Conservation (phyloP, 2,329 filamentous ascomycete genomes). For the Fusarium albidum region DNA sequence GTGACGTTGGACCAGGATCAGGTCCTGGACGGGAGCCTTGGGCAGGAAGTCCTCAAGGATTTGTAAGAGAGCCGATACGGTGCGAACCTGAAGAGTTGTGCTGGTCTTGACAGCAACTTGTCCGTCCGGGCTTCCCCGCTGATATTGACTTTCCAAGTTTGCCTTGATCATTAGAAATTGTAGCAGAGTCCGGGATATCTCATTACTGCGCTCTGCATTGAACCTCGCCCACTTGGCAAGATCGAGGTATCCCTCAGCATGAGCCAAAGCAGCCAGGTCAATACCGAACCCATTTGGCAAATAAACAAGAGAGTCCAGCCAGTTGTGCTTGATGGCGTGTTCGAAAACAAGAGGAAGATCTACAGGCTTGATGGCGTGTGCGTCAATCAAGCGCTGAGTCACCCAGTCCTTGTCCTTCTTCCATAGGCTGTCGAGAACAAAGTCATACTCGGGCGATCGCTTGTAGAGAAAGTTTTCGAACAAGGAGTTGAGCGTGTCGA, state of each 20-base stretch:
- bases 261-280: constrained; percentile 85
- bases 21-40: constrained; percentile 67
- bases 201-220: constrained; percentile 70
- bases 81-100: constrained; percentile 83
- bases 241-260: constrained; percentile 82
- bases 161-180: constrained; percentile 89
- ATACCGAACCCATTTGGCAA: constrained; percentile 85
- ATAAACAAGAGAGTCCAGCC: constrained; percentile 83
- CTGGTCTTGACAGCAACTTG: constrained; percentile 66
- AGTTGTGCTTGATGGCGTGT: constrained; percentile 81
- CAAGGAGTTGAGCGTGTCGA: constrained; percentile 77
- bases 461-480: constrained; percentile 87
- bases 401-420: constrained; percentile 90
- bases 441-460: constrained; percentile 79
- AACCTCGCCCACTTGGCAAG: constrained; percentile 81
- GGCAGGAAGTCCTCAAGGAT: constrained; percentile 78
- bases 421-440: constrained; percentile 92
- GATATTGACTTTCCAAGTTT: constrained; percentile 77
- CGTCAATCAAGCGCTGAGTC: constrained; percentile 78
- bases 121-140: constrained; percentile 70
- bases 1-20: constrained; percentile 82
- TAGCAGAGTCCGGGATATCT: constrained; percentile 75
- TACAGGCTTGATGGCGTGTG: constrained; percentile 77
- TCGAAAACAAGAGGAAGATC: constrained; percentile 55
- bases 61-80: constrained; percentile 80